phyloP scores from a whole-genome alignment of 2,329 filamentous ascomycete genomes.

The Penicillium sp. region DNA sequence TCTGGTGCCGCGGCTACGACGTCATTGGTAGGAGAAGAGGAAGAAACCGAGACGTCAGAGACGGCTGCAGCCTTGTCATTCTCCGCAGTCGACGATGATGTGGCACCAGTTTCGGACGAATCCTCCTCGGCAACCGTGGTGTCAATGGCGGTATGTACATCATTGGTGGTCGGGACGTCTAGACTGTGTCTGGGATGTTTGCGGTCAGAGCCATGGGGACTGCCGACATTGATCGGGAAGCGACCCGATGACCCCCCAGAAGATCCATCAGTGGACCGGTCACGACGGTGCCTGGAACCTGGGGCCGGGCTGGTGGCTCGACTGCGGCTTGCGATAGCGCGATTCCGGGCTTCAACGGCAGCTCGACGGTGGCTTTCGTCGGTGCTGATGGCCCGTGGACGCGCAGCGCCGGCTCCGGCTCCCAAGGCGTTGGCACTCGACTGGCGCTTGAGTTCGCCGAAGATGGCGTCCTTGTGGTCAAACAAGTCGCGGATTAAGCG shows the following conservation, averaged over 20 bases:
- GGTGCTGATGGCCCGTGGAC: constrained; percentile 83
- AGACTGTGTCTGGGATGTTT: constrained; percentile 63
- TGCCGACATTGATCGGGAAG: constrained; percentile 75
- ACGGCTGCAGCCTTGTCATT: constrained; percentile 23
- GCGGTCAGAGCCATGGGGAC: constrained; percentile 51
- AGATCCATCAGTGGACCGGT: constrained; percentile 66
- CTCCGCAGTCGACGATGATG: constrained; percentile 13
- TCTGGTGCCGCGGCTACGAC: constrained; percentile 12
- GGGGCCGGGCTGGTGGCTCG: constrained; percentile 67
- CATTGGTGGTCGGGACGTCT: constrained; percentile 69
- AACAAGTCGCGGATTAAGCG: constrained; percentile 89
- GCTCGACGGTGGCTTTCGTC: constrained; percentile 94
- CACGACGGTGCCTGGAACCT: constrained; percentile 63
- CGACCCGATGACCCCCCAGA: constrained; percentile 66
- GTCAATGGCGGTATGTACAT: constrained; percentile 14
- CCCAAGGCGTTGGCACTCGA: constrained; percentile 43
- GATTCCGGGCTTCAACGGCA: constrained; percentile 88
- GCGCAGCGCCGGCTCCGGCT: constrained; percentile 49
- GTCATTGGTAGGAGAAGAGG: constrained; percentile 17
- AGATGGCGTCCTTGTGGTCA: constrained; percentile 89
- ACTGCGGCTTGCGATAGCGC: constrained; percentile 68
- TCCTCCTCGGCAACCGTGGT: constrained; percentile 18
- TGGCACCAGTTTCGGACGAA: constrained; percentile 32
- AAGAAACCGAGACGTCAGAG: constrained; percentile 20
- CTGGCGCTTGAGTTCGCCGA: constrained; percentile 85